Percentiles rank a stretch among this genome's conserved stretches.
These are phyloP conservation scores for Globisporangium middletonii DNA, from an alignment of 352 stramenopile species.

Conservation along the genomic window DNA sequence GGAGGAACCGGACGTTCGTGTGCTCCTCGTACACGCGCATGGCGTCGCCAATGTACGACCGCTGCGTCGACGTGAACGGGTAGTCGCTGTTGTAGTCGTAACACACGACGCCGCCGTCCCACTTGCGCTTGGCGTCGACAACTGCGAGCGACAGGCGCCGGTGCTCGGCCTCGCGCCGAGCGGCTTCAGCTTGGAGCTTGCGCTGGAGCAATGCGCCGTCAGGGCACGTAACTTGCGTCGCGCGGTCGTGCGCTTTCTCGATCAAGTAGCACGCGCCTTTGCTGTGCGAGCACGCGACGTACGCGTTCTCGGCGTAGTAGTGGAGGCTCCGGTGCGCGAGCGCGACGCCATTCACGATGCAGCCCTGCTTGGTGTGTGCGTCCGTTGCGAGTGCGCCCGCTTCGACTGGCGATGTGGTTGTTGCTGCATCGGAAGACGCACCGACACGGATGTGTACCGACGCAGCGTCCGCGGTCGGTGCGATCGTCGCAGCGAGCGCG, in stretches of 20 bases:
- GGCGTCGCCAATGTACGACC: constrained; percentile 51
- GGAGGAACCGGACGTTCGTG: constrained; percentile 75
- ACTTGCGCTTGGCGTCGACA: constrained; percentile 53
- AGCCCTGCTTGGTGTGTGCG: constrained; percentile 22
- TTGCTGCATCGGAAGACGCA: not conserved
- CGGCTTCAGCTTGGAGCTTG: constrained; percentile 17
- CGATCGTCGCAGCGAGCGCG: constrained; percentile 3
- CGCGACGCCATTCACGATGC: constrained; percentile 46
- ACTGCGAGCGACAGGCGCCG: constrained; percentile 61
- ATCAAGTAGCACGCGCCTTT: constrained; percentile 59
- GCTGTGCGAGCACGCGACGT: constrained; percentile 63
- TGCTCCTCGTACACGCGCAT: constrained; percentile 59
- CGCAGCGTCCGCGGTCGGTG: not conserved
- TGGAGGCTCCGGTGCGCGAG: constrained; percentile 59
- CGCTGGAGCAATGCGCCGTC: constrained; percentile 27
- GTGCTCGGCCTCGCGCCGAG: constrained; percentile 18
- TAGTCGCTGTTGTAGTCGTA: constrained; percentile 64
- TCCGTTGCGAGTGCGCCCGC: not conserved
- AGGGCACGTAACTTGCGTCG: constrained; percentile 57
- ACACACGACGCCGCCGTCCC: constrained; percentile 65
- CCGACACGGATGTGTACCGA: constrained; percentile 30
- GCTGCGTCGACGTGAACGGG: constrained; percentile 51
- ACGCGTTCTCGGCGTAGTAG: constrained; percentile 67
- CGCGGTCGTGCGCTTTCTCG: constrained; percentile 50
- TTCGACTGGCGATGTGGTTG: not conserved